Evolutionary conservation across 2,329 filamentous ascomycete genomes (phyloP).

Genomic region (Colletotrichum graminicola): DNA sequence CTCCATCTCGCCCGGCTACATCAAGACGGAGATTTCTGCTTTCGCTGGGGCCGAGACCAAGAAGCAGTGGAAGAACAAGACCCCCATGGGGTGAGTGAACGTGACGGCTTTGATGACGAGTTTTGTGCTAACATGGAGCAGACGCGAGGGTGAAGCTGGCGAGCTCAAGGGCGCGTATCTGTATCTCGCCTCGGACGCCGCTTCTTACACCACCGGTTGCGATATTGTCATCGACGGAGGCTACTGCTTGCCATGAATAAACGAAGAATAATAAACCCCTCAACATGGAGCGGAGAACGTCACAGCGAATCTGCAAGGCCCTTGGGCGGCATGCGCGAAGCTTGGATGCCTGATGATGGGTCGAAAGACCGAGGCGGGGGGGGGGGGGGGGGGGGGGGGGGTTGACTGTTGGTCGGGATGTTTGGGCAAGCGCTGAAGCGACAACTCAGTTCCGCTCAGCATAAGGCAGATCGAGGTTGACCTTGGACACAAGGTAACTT

Average conservation of each 20-base stretch:
- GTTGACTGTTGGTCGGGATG: not conserved
- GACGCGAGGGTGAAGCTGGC: constrained; percentile 76
- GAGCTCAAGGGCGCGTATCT: constrained; percentile 88
- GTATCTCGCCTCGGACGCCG: constrained; percentile 84
- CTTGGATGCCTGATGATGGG: not conserved
- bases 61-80: constrained; percentile 81
- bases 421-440: not conserved
- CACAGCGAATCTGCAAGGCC: not conserved
- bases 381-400: constrained; percentile 2
- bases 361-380: constrained; percentile 2
- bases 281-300: not conserved
- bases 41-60: constrained; percentile 76
- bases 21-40: constrained; percentile 77
- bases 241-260: constrained; percentile 66
- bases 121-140: constrained; percentile 46
- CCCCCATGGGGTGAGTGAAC: constrained; percentile 74
- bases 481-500: not conserved
- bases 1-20: constrained; percentile 80
- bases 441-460: not conserved
- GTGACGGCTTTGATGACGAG: not conserved
- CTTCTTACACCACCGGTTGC: constrained; percentile 83
- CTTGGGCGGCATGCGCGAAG: not conserved
- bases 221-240: constrained; percentile 83
- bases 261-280: not conserved
- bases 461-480: not conserved